Percentiles rank a stretch among this genome's conserved stretches.
phyloP scores from a whole-genome alignment of 1,284 basidiomycete species.

The Apiotrichum siamense region DNA sequence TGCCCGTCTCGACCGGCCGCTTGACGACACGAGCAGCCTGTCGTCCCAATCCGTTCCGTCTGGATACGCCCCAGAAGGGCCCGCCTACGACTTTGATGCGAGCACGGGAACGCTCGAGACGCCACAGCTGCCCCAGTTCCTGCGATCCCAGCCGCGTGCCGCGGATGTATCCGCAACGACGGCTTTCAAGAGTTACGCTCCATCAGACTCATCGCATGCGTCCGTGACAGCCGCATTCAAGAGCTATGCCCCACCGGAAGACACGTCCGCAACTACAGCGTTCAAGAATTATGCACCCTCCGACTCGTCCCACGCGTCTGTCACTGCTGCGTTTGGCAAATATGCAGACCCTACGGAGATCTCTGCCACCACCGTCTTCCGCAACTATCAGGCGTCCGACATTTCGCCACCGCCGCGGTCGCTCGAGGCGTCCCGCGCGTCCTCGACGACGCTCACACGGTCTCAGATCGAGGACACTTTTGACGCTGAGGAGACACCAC shows the following conservation, averaged over 20 bases:
- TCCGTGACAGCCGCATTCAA: background rate
- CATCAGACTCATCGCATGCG: background rate
- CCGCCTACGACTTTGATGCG: background rate
- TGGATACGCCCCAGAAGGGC: slow-evolving; percentile 21
- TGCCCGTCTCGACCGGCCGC: slow-evolving; percentile 61
- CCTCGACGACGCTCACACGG: background rate
- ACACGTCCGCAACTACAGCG: background rate
- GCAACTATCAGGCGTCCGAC: background rate
- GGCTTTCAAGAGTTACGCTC: background rate
- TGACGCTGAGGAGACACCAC: background rate
- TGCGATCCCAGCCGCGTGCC: background rate
- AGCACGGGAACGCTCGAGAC: slow-evolving; percentile 1
- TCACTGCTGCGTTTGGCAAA: background rate
- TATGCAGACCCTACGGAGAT: background rate
- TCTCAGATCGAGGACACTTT: background rate
- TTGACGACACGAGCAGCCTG: slow-evolving; percentile 49
- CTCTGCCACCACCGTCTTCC: background rate
- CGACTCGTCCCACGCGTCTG: background rate
- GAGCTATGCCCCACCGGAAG: background rate
- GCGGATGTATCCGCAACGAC: background rate
- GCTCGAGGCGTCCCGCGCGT: background rate
- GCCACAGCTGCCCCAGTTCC: background rate
- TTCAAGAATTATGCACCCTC: background rate
- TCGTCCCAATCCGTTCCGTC: slow-evolving; percentile 36
- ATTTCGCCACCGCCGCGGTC: background rate